Conservation (phyloP, 2,329 filamentous ascomycete genomes). For the Thielaviopsis punctulata region DNA sequence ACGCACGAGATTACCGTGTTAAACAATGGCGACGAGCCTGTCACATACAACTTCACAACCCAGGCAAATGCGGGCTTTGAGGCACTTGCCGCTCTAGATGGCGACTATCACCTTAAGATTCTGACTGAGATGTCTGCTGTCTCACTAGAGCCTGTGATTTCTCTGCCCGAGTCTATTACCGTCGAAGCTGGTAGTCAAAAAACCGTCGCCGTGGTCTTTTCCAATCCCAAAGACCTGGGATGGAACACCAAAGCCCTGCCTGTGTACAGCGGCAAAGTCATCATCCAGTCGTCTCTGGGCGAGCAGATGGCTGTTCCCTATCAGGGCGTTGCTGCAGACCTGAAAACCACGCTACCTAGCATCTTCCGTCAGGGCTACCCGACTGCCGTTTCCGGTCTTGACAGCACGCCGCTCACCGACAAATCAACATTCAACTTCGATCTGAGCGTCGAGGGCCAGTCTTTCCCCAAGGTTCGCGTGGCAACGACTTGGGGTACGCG, state of each 20-base stretch:
- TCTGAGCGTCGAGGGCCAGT: slow-evolving; percentile 6
- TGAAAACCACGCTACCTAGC: slow-evolving; percentile 1
- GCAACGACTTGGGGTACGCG: slow-evolving; percentile 19
- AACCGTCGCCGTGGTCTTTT: slow-evolving; percentile 15
- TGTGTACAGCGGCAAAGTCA: slow-evolving; percentile 28
- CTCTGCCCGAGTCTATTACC: slow-evolving; percentile 8
- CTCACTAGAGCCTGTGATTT: slow-evolving; percentile 1
- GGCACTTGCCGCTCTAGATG: slow-evolving; percentile 14
- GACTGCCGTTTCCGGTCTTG: neutral
- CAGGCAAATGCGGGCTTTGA: slow-evolving; percentile 27
- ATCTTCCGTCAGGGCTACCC: slow-evolving; percentile 3
- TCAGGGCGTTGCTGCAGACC: slow-evolving; percentile 13
- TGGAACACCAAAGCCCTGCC: slow-evolving; percentile 19
- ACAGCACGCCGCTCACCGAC: neutral
- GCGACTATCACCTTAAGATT: slow-evolving; percentile 3
- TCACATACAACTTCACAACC: slow-evolving; percentile 25
- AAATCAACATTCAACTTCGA: slow-evolving; percentile 13
- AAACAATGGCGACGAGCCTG: slow-evolving; percentile 24
- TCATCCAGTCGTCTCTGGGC: slow-evolving; percentile 23
- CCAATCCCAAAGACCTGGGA: slow-evolving; percentile 16
- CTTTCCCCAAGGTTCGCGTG: slow-evolving; percentile 13
- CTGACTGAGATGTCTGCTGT: slow-evolving; percentile 1
- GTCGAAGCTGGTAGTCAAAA: slow-evolving; percentile 14
- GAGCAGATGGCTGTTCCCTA: slow-evolving; percentile 27
- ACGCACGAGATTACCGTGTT: slow-evolving; percentile 23